Base-by-base conservation (phyloP, 176 grass and related monocot species). In the Olyra latifolia region DNA sequence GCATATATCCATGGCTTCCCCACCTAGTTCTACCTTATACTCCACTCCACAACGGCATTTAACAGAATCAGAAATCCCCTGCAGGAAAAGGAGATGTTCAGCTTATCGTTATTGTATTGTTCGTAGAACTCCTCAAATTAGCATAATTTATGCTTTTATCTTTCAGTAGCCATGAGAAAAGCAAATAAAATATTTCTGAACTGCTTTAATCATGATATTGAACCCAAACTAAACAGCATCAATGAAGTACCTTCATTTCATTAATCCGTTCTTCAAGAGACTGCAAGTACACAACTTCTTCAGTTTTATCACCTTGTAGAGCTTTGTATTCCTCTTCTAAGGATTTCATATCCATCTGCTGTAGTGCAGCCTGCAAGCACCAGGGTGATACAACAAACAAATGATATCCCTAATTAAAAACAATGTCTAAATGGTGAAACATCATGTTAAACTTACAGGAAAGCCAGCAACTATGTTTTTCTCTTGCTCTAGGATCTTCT, bases 41-140 rank as follows among this genome's bases (percentile, higher is more conserved):
- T 93, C 84, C 74, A 87, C 50, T 75, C 89, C 94, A 42, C 94
- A 97, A 49, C 20, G 54, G 69, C 94, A 97, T 62, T 79, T 87
- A 20, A 97, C 71, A 54, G 30, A 55, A 89, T 80, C 77, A 54
- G 81, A 94, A 69, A 90, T 35, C 32, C 27, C 81, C 91, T 97
- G 87, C 35, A 85, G 63, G 32, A 45, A 71, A 80, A 78, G 27
- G 8, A 76, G 19, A 73, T 32, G 17, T 49, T 65, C 52, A 72
- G 74, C 27, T n/a, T 67, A 45, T 48, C 59, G 9, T 22, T 6
- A 56, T 40, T 25, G 53, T 29, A 54, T 35, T 35, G 32, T 35
- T 35, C 48, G 48, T 48, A 55, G 23, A n/a, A 43, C 20, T 48
- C 11, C 49, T 48, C 11, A 59, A 38, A 57, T 17, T 45, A 55